A percentile compares a stretch with the other conserved stretches of the same genome.
Evolutionary conservation across 306 rosid genomes (phyloP).

Genomic region (Fagus crenata): DNA sequence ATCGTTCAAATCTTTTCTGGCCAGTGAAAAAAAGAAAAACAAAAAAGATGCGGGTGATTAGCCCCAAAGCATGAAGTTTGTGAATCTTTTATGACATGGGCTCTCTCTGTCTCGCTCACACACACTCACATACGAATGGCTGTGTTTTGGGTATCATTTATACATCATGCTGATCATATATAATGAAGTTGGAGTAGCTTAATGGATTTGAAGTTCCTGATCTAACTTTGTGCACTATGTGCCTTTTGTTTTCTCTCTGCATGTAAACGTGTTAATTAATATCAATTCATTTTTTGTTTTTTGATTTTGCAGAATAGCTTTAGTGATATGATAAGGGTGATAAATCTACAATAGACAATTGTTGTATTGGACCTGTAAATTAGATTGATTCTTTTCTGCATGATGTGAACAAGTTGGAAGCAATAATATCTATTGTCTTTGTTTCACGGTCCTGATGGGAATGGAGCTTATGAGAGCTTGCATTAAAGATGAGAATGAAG

Average conservation of each 20-base stretch:
- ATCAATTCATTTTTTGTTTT: slow-evolving; percentile 14
- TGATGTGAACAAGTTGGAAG: slow-evolving; percentile 30
- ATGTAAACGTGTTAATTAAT: slow-evolving; percentile 5
- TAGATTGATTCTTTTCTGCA: slow-evolving; percentile 30
- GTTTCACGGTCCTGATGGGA: slow-evolving; percentile 62
- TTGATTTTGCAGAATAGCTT: slow-evolving; percentile 33
- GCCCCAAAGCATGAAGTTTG: background rate
- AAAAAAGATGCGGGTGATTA: background rate
- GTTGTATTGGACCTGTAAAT: slow-evolving; percentile 11
- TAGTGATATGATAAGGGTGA: slow-evolving; percentile 32
- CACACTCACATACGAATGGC: background rate
- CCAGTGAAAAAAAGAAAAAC: background rate
- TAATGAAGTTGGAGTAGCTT: background rate
- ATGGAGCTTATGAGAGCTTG: slow-evolving; percentile 82
- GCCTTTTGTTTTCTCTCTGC: background rate
- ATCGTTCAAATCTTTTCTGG: too few relatives aligned
- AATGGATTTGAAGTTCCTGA: background rate
- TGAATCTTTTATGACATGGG: background rate
- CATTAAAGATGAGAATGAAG: slow-evolving; percentile 86
- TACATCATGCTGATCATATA: background rate
- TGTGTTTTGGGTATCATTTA: background rate
- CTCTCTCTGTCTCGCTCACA: background rate
- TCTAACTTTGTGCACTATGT: background rate
- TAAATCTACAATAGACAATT: slow-evolving; percentile 12
- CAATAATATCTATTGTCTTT: slow-evolving; percentile 21